A percentile compares a stretch with the other conserved stretches of the same genome.
Conservation (phyloP, 2,329 filamentous ascomycete genomes). For the Fonsecaea monophora region DNA sequence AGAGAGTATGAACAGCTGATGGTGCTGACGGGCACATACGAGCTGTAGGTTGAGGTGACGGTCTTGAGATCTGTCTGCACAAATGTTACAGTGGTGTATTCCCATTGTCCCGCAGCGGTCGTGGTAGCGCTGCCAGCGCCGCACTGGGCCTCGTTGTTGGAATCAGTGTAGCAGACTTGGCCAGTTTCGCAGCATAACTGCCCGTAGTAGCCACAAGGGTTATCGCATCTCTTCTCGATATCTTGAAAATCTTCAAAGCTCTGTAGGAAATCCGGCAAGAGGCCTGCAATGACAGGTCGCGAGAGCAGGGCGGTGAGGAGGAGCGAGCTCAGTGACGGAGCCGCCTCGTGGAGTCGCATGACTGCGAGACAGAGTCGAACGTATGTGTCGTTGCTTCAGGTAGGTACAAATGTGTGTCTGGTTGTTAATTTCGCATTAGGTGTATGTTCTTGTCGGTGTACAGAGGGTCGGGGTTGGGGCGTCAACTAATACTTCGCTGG, state of each 20-base stretch:
- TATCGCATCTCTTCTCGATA: slow-evolving; percentile 50
- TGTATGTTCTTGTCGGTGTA: slow-evolving; percentile 2
- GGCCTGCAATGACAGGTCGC: slow-evolving; percentile 32
- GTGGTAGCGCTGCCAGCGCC: slow-evolving; percentile 39
- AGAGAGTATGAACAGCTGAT: slow-evolving; percentile 55
- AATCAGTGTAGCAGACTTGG: slow-evolving; percentile 59
- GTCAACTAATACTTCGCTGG: slow-evolving; percentile 1
- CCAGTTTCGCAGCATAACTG: slow-evolving; percentile 58
- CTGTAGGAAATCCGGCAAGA: slow-evolving; percentile 39
- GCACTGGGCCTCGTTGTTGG: slow-evolving; percentile 58
- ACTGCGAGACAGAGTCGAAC: slow-evolving; percentile 17
- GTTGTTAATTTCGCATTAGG: slow-evolving; percentile 24
- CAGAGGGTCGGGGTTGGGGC: background rate
- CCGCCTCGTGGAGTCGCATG: slow-evolving; percentile 33
- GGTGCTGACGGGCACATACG: slow-evolving; percentile 39
- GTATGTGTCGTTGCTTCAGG: slow-evolving; percentile 8
- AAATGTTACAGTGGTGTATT: slow-evolving; percentile 64
- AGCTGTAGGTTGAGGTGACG: slow-evolving; percentile 62
- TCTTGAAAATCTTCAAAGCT: slow-evolving; percentile 37
- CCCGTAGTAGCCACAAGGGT: slow-evolving; percentile 59
- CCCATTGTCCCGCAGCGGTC: slow-evolving; percentile 51
- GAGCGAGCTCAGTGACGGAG: slow-evolving; percentile 29
- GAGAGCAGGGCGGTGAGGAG: slow-evolving; percentile 29
- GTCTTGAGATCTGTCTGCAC: slow-evolving; percentile 62
- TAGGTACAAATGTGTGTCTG: slow-evolving; percentile 12